Evolutionary conservation across 2,329 filamentous ascomycete species (phyloP), one percentile per base, ranked within the genome.

Genomic region (Westerdykella ornata): DNA sequence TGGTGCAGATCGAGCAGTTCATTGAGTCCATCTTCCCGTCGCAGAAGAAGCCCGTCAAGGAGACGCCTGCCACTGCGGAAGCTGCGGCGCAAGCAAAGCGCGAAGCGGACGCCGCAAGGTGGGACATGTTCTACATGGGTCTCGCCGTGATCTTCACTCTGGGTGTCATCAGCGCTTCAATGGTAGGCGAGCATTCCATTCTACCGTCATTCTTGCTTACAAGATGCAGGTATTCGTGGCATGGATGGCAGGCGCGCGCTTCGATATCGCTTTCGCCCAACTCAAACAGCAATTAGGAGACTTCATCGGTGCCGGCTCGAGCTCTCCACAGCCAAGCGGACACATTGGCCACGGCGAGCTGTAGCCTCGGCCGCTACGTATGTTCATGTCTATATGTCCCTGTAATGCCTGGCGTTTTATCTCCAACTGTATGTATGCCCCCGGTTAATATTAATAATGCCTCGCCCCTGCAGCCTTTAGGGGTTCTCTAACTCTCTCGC

Each of bases 1-100:
- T 18, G 14, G n/a, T 20, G 34, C 56, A 92, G 85, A 86, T 95
- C 51, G 89, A 97, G 66, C 85, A 92, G 72, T 95, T 94, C 64
- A 94, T 97, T 63, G 90, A 97, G 68, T 82, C 81, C 4, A 81
- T 97, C 53, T 97, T 89, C 78, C 92, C 92, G 3, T 77, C 80
- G 7, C 88, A 95, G 67, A 81, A 85, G 48, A 77, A 85, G 34
- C 81, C 84, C 14, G 38, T 52, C 17, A 51, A 57, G 39, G 46
- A 46, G 37, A 56, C 55, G 50, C 55, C 54, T 34, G 53, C 59
- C 31, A 71, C 56, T 43, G 60, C 77, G 7, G 73, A 78, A 47
- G 81, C 86, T 57, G 75, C 74, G 7, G 72, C 70, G 41, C 74
- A 73, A 58, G 68, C 72, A 46, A 69, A 73, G 54, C 69, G 79